Conservation (phyloP, 2,329 filamentous ascomycete species). For the Rosellinia necatrix region DNA sequence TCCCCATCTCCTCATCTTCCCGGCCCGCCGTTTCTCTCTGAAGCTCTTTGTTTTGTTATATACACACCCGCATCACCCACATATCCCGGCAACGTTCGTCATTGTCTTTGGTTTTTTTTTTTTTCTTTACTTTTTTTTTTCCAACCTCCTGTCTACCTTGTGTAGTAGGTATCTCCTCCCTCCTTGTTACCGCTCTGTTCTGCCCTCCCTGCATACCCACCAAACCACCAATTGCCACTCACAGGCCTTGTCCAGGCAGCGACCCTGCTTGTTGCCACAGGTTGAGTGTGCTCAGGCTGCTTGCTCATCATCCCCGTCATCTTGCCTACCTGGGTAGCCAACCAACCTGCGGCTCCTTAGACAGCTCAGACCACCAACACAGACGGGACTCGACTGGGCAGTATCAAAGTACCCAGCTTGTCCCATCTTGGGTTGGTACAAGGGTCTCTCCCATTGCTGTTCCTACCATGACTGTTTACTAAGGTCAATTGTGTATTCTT, state of each 20-base stretch:
- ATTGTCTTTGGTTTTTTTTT: not conserved
- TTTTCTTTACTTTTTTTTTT: not conserved
- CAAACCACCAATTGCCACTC: no score
- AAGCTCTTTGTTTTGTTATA: not conserved
- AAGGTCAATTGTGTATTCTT: slow-evolving; percentile 17
- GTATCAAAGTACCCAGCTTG: slow-evolving; percentile 17
- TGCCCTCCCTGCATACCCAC: not conserved
- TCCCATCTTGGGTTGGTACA: slow-evolving; percentile 18
- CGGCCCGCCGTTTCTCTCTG: slow-evolving; percentile 2
- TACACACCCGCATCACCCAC: no score
- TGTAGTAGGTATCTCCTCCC: no score
- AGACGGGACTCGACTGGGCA: slow-evolving; percentile 3
- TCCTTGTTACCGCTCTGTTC: not conserved
- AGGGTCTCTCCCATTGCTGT: slow-evolving; percentile 3
- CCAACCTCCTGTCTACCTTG: no score
- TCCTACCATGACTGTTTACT: slow-evolving; percentile 13
- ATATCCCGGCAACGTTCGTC: slow-evolving; percentile 3
- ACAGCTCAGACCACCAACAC: slow-evolving; percentile 14
- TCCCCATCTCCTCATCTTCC: slow-evolving; percentile 10
- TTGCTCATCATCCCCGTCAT: no score
- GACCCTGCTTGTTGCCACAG: no score
- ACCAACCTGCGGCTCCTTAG: slow-evolving; percentile 24
- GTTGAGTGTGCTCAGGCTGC: no score
- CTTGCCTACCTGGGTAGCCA: no score
- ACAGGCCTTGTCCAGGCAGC: no score